Conservation (phyloP, 352 stramenopile species). For the Globisporangium carolinianum region DNA sequence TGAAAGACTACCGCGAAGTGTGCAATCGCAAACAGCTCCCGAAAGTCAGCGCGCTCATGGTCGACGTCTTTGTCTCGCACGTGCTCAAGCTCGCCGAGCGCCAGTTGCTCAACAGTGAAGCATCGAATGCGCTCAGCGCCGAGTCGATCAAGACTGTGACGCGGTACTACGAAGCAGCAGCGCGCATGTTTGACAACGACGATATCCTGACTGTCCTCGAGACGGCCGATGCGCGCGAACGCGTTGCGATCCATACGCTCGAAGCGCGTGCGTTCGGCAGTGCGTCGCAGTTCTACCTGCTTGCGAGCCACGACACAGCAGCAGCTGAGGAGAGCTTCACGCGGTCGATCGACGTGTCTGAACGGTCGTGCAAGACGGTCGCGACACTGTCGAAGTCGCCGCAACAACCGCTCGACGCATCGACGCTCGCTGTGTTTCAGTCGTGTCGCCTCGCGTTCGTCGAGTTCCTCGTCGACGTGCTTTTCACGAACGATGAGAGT, state of each 20-base stretch:
- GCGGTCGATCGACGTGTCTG: slow-evolving; percentile 56
- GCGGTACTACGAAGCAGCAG: slow-evolving; percentile 66
- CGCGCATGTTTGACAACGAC: slow-evolving; percentile 77
- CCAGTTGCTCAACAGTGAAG: slow-evolving; percentile 15
- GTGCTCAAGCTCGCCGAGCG: slow-evolving; percentile 68
- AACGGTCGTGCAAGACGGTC: slow-evolving; percentile 24
- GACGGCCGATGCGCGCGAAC: slow-evolving; percentile 27
- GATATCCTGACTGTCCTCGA: slow-evolving; percentile 71
- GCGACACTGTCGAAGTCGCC: neutral
- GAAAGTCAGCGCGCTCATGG: slow-evolving; percentile 73
- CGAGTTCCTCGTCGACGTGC: slow-evolving; percentile 59
- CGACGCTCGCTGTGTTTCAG: slow-evolving; percentile 22
- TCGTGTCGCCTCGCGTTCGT: slow-evolving; percentile 52
- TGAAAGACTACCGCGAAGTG: slow-evolving; percentile 70
- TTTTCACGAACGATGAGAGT: slow-evolving; percentile 17
- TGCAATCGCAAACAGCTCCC: slow-evolving; percentile 60
- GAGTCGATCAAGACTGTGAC: slow-evolving; percentile 40
- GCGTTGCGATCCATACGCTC: slow-evolving; percentile 46
- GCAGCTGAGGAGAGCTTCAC: slow-evolving; percentile 50
- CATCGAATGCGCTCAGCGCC: neutral
- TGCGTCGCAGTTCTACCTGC: slow-evolving; percentile 59
- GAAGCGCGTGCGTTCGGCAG: slow-evolving; percentile 64
- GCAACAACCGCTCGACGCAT: neutral
- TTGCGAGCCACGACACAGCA: slow-evolving; percentile 22
- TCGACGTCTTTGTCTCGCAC: slow-evolving; percentile 77